Conservation (phyloP, 208 protist species). For the Leishmania turanica region DNA sequence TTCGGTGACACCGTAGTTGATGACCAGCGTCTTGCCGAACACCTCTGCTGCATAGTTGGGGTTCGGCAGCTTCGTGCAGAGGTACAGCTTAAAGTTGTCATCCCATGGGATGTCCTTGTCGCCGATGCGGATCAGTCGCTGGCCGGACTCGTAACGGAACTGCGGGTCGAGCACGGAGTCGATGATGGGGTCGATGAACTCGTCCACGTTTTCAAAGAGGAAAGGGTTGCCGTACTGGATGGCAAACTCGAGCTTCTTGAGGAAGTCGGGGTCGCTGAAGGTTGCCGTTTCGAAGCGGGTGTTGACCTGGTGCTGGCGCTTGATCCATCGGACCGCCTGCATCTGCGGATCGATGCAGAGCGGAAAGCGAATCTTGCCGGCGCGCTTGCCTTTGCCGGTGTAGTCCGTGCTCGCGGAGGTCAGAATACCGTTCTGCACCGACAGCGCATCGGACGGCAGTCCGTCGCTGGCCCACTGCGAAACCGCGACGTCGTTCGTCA, state of each 20-base stretch:
- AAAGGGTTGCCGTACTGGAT: conserved; percentile 98
- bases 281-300: conserved; percentile 94
- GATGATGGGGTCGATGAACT: conserved; percentile 99
- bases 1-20: conserved; percentile 99
- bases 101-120: conserved; percentile 99
- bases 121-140: conserved; percentile 92
- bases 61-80: conserved; percentile 99
- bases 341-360: conserved; percentile 99
- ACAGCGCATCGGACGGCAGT: conserved; percentile 98
- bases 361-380: conserved; percentile 94
- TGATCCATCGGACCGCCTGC: conserved; percentile 99
- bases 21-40: conserved; percentile 97
- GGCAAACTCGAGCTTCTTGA: conserved; percentile 97
- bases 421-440: conserved; percentile 98
- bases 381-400: conserved; percentile 75
- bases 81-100: conserved; percentile 97
- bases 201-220: conserved; percentile 98
- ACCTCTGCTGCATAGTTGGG: conserved; percentile 98
- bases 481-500: conserved; percentile 97
- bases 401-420: conserved; percentile 90
- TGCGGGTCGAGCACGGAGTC: conserved; percentile 98
- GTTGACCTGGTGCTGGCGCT: conserved; percentile 94
- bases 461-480: conserved; percentile 97
- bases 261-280: conserved; percentile 97
- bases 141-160: conserved; percentile 85